Conservation (phyloP, 73 alveolate genomes). For the Blepharisma japonicum region DNA sequence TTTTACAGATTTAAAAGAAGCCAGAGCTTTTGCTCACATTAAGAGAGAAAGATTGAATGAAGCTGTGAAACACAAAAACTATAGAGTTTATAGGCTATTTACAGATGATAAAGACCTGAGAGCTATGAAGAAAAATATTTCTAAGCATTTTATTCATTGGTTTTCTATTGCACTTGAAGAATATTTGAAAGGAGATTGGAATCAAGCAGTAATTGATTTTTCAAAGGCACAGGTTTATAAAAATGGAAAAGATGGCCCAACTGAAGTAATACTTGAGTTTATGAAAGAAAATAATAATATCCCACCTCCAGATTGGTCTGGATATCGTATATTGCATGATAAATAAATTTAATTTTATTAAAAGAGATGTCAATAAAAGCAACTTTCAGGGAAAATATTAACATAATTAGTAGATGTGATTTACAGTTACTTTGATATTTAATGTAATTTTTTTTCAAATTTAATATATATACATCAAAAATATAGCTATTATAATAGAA, state of each 20-base stretch:
- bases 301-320: conserved; percentile 32
- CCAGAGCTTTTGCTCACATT: background rate
- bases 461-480: too few species aligned
- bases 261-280: conserved; percentile 46
- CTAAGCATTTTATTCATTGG: conserved; percentile 61
- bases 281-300: conserved; percentile 39
- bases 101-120: conserved; percentile 69
- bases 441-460: too few species aligned
- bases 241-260: conserved; percentile 58
- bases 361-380: too few species aligned
- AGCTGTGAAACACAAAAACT: background rate
- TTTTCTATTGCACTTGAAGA: conserved; percentile 68
- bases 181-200: conserved; percentile 86
- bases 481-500: too few species aligned
- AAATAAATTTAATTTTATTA: background rate
- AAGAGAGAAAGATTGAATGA: conserved; percentile 3
- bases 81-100: conserved; percentile 30
- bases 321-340: conserved; percentile 26
- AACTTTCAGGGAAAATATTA: too few species aligned
- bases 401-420: too few species aligned
- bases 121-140: conserved; percentile 62
- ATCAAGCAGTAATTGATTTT: conserved; percentile 68
- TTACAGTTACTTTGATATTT: too few species aligned
- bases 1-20: background rate
- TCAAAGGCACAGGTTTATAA: conserved; percentile 52